phyloP scores from a whole-genome alignment of 345 rosid species.

The Xanthoceras sorbifolium region DNA sequence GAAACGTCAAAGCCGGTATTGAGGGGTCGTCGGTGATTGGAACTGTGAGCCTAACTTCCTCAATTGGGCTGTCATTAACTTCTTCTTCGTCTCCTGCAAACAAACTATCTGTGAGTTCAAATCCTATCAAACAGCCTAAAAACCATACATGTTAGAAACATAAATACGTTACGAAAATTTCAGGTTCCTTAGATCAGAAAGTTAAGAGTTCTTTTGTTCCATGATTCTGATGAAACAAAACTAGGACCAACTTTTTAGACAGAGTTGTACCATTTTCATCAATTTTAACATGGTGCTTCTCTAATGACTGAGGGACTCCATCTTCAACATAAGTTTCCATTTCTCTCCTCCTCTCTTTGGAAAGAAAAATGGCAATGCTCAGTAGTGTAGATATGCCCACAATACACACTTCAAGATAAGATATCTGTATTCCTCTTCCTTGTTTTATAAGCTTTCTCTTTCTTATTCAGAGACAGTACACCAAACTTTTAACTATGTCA shows the following conservation, averaged over 20 bases:
- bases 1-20: conserved; percentile 7
- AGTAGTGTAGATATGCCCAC: neutral
- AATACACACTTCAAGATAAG: neutral
- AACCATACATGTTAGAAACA: neutral
- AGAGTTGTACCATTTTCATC: neutral
- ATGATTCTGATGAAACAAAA: neutral
- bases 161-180: too few relatives aligned
- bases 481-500: neutral
- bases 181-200: too few relatives aligned
- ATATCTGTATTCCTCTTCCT: neutral
- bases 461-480: neutral
- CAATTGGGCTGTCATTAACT: conserved; percentile 18
- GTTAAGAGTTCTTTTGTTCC: neutral
- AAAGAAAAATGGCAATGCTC: neutral
- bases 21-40: neutral
- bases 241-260: neutral
- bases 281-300: neutral
- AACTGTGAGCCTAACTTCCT: conserved; percentile 15
- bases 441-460: neutral
- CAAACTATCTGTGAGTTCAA: neutral
- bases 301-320: neutral
- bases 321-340: conserved; percentile 14
- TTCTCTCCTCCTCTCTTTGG: neutral
- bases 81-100: neutral
- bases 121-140: too few relatives aligned